Base-by-base conservation (phyloP, 139 green algal species). In the Penium margaritaceum region DNA sequence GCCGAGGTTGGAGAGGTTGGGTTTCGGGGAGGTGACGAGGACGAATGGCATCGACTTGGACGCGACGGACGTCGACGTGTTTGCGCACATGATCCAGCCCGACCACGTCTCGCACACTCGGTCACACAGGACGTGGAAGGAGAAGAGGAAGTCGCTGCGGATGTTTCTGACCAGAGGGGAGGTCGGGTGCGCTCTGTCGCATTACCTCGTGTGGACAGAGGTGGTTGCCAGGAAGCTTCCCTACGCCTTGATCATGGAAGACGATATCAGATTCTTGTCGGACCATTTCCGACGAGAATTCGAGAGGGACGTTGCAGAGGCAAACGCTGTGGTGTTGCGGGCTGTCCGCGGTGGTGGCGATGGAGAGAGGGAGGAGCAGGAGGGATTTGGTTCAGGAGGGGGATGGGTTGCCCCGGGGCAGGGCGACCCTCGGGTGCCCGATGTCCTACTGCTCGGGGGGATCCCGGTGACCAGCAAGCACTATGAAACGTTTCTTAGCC, bases 141-240 rank as follows among this genome's bases (percentile, higher is more conserved):
- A n/a, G n/a, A n/a, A n/a, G n/a, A n/a, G n/a, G n/a, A n/a, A n/a
- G n/a, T n/a, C n/a, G n/a, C 9, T 7, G 12, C 30, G 32, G 55
- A 7, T 12, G 9, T 65, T 65, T 12, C 32, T 65, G 55, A 43
- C 55, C 9, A 7, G 55, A 7, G 55, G 55, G 9, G 55, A 65
- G 55, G 55, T 65, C 30, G 55, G 55, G 9, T 65, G 55, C 55
- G 12, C 9, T 12, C 55, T 65, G 9, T 65, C 55, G 55, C 55
- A 65, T 14, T 65, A 24, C 12, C 9, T 65, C 9, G 55, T 65
- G 55, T 65, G 55, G 55, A 19, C 9, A 7, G 55, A 65, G 32
- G 9, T 65, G 9, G 9, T 65, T 14, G 30, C 55, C 7, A 7
- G 32, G 9, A 9, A 35, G 30, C 9, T 65, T 9, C 9, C 55